Evolutionary conservation across 2,329 filamentous ascomycete genomes (phyloP).

Genomic region (Monosporascus ibericus): DNA sequence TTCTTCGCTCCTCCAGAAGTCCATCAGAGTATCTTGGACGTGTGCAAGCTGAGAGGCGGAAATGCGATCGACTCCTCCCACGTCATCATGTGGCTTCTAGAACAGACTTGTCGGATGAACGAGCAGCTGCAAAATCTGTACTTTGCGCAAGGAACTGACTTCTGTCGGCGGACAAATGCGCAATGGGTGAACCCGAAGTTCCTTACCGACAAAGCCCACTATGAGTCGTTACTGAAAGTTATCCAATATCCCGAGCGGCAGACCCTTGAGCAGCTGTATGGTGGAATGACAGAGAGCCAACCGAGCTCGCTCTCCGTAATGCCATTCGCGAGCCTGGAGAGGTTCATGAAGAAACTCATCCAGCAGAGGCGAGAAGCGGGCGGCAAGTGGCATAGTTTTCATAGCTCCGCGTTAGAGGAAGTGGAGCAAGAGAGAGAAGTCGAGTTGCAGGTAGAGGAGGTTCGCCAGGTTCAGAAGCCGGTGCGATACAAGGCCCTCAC

Average conservation of each 20-base stretch:
- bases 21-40: constrained; percentile 51
- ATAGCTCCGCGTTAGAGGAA: constrained; percentile 49
- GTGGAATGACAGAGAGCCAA: constrained; percentile 4
- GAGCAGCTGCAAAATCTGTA: constrained; percentile 55
- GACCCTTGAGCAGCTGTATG: constrained; percentile 54
- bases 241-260: constrained; percentile 50
- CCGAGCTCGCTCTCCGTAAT: constrained; percentile 17
- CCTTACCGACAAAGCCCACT: constrained; percentile 26
- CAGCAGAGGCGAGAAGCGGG: constrained; percentile 14
- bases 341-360: constrained; percentile 26
- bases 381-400: constrained; percentile 31
- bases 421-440: constrained; percentile 56
- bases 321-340: constrained; percentile 10
- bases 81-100: constrained; percentile 52
- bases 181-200: constrained; percentile 34
- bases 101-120: constrained; percentile 55
- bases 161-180: constrained; percentile 49
- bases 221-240: constrained; percentile 25
- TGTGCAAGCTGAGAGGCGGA: constrained; percentile 20
- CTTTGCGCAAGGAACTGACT: constrained; percentile 54
- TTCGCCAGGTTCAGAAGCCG: constrained; percentile 48
- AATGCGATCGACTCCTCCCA: constrained; percentile 38
- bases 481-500: constrained; percentile 29
- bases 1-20: constrained; percentile 57
- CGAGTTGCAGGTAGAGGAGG: constrained; percentile 50